phyloP scores from a whole-genome alignment of 306 rosid genomes.

The Lathyrus oleraceus region DNA sequence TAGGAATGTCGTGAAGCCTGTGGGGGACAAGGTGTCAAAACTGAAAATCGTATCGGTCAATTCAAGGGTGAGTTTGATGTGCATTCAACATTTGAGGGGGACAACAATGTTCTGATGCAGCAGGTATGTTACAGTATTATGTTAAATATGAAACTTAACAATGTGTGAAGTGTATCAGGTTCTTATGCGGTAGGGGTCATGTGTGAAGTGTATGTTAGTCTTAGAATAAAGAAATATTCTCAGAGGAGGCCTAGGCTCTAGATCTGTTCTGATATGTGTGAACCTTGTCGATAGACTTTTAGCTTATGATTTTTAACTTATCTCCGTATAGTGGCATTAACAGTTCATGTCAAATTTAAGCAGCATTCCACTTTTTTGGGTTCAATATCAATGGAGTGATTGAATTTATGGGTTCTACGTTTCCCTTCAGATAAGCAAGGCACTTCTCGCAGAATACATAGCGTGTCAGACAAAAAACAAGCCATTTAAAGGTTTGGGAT shows the following conservation, averaged over 20 bases:
- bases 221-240: background rate
- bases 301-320: background rate
- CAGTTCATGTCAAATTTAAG: constrained; percentile 26
- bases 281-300: constrained; percentile 18
- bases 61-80: constrained; percentile 81
- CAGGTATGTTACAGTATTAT: constrained; percentile 57
- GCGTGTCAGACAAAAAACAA: constrained; percentile 60
- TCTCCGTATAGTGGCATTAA: constrained; percentile 5
- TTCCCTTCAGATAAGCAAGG: constrained; percentile 82
- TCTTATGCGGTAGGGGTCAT: background rate
- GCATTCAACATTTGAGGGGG: constrained; percentile 98
- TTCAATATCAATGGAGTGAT: background rate
- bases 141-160: constrained; percentile 1
- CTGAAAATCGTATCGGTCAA: constrained; percentile 84
- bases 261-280: background rate
- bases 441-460: constrained; percentile 67
- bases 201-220: background rate
- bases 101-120: constrained; percentile 96
- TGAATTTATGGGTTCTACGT: constrained; percentile 31
- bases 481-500: constrained; percentile 75
- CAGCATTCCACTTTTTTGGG: background rate
- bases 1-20: constrained; percentile 99
- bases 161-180: background rate
- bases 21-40: constrained; percentile 90
- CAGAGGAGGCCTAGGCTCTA: background rate